Evolutionary conservation across 345 rosid species (phyloP), one percentile per base, ranked within the genome.

Genomic region (Kandelia obovata): DNA sequence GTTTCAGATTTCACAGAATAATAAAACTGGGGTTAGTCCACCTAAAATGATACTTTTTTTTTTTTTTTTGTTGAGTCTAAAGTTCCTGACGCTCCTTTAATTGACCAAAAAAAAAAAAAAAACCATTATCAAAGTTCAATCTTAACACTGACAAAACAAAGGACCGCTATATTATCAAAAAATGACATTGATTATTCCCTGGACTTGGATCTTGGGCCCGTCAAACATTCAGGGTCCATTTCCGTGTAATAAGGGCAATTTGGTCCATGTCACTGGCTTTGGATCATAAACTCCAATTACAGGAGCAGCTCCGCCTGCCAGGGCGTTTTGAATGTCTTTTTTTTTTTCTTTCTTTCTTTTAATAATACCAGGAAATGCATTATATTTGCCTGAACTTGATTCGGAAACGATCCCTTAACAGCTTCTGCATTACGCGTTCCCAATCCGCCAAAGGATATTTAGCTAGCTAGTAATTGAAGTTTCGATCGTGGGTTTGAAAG

Each of bases 351-450:
- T 68, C 25, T 21, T 10, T 25, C 25, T 25, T 5, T 8, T 17
- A 37, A 16, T 0, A 46, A 20, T 6, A 53, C 62, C 60, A 72
- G 47, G 66, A 70, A 68, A 84, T 84, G 87, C 87, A 75, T 52
- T 75, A 83, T 9, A 60, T 81, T 19, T 61, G 65, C 26, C 53
- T 78, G 39, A 73, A 71, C 51, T 75, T 81, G 64, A 62, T 73
- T 69, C 63, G 68, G 55, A 73, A 80, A 28, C 81, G 65, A 53
- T 28, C 53, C 9, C 66, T 73, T 25, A 27, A 30, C 62, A 34
- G 57, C 55, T 67, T 66, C 25, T 65, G 21, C 13, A 17, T 58
- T 59, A 16, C 75, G 39, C 58, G 66, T 65, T 68, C 56, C 66
- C 69, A 60, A 30, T 28, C 58, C 46, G n/a, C 53, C 8, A 30